A percentile compares a stretch with the other conserved stretches of the same genome.
Conservation (phyloP, 1,139 yeast species). For the Geotrichum bryndzae region DNA sequence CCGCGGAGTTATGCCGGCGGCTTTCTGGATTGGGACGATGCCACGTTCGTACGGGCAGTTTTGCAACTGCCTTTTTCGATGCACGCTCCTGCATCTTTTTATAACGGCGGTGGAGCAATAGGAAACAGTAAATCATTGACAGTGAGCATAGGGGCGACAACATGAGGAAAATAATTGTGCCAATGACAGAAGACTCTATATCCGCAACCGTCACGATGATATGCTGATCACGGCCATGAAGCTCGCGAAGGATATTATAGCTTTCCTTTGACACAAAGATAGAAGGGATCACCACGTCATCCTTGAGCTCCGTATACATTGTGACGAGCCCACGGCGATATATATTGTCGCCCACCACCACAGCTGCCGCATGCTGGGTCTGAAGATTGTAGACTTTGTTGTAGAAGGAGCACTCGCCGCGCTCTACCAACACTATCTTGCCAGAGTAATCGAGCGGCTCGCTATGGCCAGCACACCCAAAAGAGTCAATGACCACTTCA, state of each 20-base stretch:
- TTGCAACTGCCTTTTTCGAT: constrained; percentile 34
- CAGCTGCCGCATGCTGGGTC: constrained; percentile 39
- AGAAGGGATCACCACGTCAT: constrained; percentile 35
- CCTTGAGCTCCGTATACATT: constrained; percentile 35
- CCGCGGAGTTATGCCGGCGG: background rate
- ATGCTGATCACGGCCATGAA: constrained; percentile 19
- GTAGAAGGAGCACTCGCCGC: constrained; percentile 40
- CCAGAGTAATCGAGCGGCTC: constrained; percentile 24
- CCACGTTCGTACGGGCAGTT: constrained; percentile 38
- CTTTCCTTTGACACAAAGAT: constrained; percentile 36
- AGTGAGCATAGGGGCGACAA: constrained; percentile 40
- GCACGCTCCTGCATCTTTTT: constrained; percentile 36
- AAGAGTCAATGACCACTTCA: constrained; percentile 13
- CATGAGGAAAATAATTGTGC: constrained; percentile 36
- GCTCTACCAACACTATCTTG: constrained; percentile 34
- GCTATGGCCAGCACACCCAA: constrained; percentile 18
- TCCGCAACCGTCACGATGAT: constrained; percentile 33
- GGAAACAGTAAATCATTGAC: constrained; percentile 35
- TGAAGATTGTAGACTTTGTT: constrained; percentile 37
- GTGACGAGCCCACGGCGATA: constrained; percentile 35
- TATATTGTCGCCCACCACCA: constrained; percentile 38
- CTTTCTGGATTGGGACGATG: constrained; percentile 9
- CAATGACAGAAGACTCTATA: constrained; percentile 32
- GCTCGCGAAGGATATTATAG: constrained; percentile 28
- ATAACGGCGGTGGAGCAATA: constrained; percentile 36